Conservation (phyloP, 106 monocot species). For the Cymbidium sinense region DNA sequence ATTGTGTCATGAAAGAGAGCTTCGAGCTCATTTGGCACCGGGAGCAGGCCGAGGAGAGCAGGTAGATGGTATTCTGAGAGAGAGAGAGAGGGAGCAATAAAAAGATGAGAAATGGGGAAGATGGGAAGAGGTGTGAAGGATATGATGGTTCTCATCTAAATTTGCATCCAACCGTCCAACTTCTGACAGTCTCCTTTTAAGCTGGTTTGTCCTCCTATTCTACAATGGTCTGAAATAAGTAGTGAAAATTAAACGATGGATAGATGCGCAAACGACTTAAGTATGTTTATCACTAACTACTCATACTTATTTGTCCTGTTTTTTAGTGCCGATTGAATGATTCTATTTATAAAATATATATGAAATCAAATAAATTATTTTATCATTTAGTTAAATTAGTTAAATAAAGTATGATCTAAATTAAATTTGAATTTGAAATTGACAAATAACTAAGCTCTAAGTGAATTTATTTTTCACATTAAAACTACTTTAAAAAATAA, state of each 20-base stretch:
- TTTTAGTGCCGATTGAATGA: too few relatives aligned
- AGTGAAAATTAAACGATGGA: background rate
- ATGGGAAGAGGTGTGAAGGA: background rate
- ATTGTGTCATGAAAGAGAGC: background rate
- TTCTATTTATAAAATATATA: too few relatives aligned
- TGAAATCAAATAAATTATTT: too few relatives aligned
- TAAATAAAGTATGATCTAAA: too few relatives aligned
- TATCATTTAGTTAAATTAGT: too few relatives aligned
- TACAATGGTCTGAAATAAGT: background rate
- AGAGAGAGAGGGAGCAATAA: background rate
- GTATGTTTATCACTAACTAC: too few relatives aligned
- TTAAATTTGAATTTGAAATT: too few relatives aligned
- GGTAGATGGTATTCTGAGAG: background rate
- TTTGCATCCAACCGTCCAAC: slow-evolving; percentile 3
- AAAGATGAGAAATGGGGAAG: background rate
- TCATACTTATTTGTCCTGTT: too few relatives aligned
- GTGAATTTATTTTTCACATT: too few relatives aligned
- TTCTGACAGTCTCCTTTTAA: background rate
- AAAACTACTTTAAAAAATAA: too few relatives aligned
- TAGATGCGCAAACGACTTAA: too few relatives aligned
- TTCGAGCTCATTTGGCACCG: background rate
- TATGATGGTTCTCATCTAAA: slow-evolving; percentile 5
- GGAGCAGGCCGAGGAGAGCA: background rate
- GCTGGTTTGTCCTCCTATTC: background rate
- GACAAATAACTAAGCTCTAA: too few relatives aligned